Base-by-base conservation (phyloP, 768 basidiomycete species). In the Pisolithus orientalis region DNA sequence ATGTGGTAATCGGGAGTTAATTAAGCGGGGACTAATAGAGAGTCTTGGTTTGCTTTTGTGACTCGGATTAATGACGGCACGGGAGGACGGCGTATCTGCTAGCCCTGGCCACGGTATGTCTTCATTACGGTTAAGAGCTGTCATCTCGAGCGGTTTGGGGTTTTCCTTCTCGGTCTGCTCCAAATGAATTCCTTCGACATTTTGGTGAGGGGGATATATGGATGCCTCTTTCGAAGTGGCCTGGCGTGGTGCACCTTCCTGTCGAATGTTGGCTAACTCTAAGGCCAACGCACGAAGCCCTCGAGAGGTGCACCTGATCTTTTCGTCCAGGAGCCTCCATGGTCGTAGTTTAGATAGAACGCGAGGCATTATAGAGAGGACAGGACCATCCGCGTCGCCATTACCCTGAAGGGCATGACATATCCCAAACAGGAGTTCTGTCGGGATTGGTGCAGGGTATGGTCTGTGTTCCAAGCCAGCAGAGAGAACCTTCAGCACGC, bases 321-420 rank as follows among this genome's bases (percentile, higher is more conserved):
- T 43, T 21, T 47, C 53, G 31, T 62, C 58, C 21, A 64, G 55
- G 42, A 66, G 51, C 42, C 64, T 58, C 65, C 64, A 65, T 7
- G 50, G 51, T 16, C 62, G 57, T 42, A 65, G 53, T 52, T 48
- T 64, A 16, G 42, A 46, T 54, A 65, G 50, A 16, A 64, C 65
- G 47, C 13, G 53, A 39, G 64, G 62, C 8, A 65, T 47, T 7
- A 64, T 11, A 42, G 55, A 48, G 16, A 13, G 46, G 13, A 4
- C 56, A 40, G 9, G 1, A 10, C 25, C 37, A 50, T 25, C 47
- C 51, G 25, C 27, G 1, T 34, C 16, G 2, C n/a, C 29, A 28
- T n/a, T 37, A 3, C 24, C 44, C 14, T 50, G 60, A 38, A 65
- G 47, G 37, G 11, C 34, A 3, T 54, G 47, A 38, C 64, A 64